Base-by-base conservation (phyloP, 2,329 filamentous ascomycete species). In the Penicillium sp. region DNA sequence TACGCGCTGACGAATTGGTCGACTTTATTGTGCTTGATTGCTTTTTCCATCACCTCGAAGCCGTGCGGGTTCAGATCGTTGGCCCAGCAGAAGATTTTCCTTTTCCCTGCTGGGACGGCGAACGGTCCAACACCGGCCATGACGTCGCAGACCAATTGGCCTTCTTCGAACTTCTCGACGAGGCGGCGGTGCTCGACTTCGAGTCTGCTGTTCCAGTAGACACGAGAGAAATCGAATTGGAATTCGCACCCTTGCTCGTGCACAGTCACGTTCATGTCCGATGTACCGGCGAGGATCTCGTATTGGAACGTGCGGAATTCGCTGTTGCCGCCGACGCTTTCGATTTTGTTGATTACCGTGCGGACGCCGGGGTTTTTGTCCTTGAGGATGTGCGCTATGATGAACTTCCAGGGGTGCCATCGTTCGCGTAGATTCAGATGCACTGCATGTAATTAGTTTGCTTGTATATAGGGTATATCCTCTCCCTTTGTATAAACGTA, bases 121-220 rank as follows among this genome's bases (percentile, higher is more conserved):
- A 99, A 99, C 0, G 94, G 94, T 0, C 94, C 94, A 50, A 99
- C 92, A 45, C 94, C 94, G 0, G 92, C 93, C 93, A 97, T 99
- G 62, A 97, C 88, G 73, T 99, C 94, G 76, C 88, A 94, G 1
- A 97, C 89, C 3, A 91, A 91, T 68, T 97, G 89, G 40, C 94
- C 92, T 6, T 88, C 85, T 56, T 84, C 77, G 77, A 97, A 97
- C 55, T 87, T 75, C 52, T 81, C 77, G 58, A 93, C 84, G 16
- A 97, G 78, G 3, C 94, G 82, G 62, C 87, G 85, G 74, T 99
- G 94, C 74, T 99, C 94, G 0, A 86, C 89, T 66, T 95, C 88
- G 14, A 99, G 83, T 63, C 93, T 86, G 66, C 86, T 91, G 75
- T 99, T 99, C 93, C 93, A 99, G 79, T 99, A 99, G 3, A 99